Conservation (phyloP, 257 asterid species). For the Primulina tabacum region DNA sequence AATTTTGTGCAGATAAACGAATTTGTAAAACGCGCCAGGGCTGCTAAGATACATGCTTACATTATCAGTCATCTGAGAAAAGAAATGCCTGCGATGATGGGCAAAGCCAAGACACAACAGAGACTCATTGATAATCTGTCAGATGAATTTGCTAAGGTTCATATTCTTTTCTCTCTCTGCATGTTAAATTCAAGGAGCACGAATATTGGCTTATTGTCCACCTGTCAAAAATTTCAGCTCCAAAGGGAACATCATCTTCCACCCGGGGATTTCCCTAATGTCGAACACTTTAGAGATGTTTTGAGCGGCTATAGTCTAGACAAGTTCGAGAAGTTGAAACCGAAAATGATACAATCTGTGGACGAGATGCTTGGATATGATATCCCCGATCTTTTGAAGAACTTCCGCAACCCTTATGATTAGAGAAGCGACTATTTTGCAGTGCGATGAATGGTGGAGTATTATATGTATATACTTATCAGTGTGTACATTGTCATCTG, state of each 20-base stretch:
- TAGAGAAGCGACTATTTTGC: conserved; percentile 17
- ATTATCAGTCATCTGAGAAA: conserved; percentile 77
- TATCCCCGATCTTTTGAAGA: conserved; percentile 82
- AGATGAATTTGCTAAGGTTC: conserved; percentile 78
- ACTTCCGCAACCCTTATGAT: conserved; percentile 84
- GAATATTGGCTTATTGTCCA: conserved; percentile 1
- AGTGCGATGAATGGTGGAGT: background rate
- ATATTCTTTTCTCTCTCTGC: conserved; percentile 8
- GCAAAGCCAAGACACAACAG: conserved; percentile 90
- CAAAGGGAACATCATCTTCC: conserved; percentile 87
- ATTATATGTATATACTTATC: background rate
- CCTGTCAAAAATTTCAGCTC: conserved; percentile 41
- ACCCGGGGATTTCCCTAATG: conserved; percentile 86
- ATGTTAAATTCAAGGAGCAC: background rate
- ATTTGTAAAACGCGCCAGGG: conserved; percentile 92
- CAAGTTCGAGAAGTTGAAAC: conserved; percentile 81
- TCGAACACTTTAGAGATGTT: conserved; percentile 65
- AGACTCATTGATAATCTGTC: conserved; percentile 72
- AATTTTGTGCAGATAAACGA: conserved; percentile 70
- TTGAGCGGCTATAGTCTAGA: conserved; percentile 74
- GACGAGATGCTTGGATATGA: conserved; percentile 96
- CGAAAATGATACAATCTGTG: conserved; percentile 76
- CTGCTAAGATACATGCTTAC: conserved; percentile 92
- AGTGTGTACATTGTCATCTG: background rate
- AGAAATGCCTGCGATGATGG: conserved; percentile 99